These are phyloP conservation scores for Tetrapisispora taiwanensis DNA, from an alignment of 805 yeast species.

Conservation along the genomic window DNA sequence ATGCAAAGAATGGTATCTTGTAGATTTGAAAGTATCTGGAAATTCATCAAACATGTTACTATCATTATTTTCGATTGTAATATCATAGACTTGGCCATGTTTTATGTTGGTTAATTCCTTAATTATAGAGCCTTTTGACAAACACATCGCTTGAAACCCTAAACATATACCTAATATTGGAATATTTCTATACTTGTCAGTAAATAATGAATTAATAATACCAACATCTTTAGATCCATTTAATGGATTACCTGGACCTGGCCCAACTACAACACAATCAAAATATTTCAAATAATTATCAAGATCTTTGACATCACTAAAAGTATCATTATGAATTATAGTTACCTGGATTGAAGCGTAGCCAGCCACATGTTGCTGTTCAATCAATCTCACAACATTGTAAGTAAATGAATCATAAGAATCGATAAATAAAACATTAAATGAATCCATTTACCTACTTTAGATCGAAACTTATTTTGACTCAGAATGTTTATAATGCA, in stretches of 20 bases:
- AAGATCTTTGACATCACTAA: constrained; percentile 30
- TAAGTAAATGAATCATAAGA: constrained; percentile 93
- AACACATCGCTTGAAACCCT: constrained; percentile 80
- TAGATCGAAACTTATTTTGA: no score
- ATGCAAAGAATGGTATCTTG: constrained; percentile 81
- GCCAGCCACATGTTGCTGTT: constrained; percentile 34
- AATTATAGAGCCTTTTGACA: constrained; percentile 48
- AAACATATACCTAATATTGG: constrained; percentile 89
- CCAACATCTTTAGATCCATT: constrained; percentile 53
- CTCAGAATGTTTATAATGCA: no score
- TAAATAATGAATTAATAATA: constrained; percentile 50
- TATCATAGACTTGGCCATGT: constrained; percentile 75
- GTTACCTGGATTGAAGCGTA: constrained; percentile 22
- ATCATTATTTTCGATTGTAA: constrained; percentile 20
- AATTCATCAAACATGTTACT: constrained; percentile 33
- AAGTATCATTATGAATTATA: constrained; percentile 31
- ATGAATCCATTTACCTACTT: constrained; percentile 6
- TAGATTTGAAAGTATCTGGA: constrained; percentile 47
- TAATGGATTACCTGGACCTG: constrained; percentile 93
- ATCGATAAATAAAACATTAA: constrained; percentile 43
- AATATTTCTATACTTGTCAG: constrained; percentile 18
- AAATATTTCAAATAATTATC: constrained; percentile 38
- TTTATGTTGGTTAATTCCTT: constrained; percentile 45
- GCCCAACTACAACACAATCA: constrained; percentile 80
- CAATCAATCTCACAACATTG: constrained; percentile 59